Evolutionary conservation across 768 basidiomycete species (phyloP).

Genomic region (Chalciporus piperatus): DNA sequence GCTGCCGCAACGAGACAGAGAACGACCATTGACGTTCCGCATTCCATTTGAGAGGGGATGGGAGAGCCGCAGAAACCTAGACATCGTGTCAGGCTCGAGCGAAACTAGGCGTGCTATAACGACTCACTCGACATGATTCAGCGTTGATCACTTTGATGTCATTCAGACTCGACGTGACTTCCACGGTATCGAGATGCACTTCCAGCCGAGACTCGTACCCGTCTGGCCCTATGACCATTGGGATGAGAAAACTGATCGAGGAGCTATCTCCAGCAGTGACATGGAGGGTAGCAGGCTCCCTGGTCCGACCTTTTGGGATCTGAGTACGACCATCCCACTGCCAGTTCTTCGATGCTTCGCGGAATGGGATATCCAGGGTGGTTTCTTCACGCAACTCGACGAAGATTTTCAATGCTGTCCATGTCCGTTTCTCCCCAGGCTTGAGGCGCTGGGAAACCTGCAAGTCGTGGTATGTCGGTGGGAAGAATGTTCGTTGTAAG

Average conservation of each 20-base stretch:
- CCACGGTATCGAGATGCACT: constrained; percentile 77
- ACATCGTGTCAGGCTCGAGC: constrained; percentile 5
- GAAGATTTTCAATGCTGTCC: constrained; percentile 79
- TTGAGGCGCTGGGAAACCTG: constrained; percentile 55
- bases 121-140: constrained; percentile 69
- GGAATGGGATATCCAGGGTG: constrained; percentile 80
- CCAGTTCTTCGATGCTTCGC: constrained; percentile 97
- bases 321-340: constrained; percentile 72
- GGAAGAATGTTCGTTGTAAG: constrained; percentile 82
- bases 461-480: constrained; percentile 67
- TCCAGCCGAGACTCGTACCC: constrained; percentile 83
- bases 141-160: constrained; percentile 77
- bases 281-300: constrained; percentile 72
- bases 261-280: constrained; percentile 77
- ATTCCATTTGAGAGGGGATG: constrained; percentile 82
- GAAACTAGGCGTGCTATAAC: constrained; percentile 11
- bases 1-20: constrained; percentile 65
- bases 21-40: constrained; percentile 76
- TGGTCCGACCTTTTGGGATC: constrained; percentile 49
- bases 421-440: constrained; percentile 78
- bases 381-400: constrained; percentile 79
- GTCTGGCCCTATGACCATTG: constrained; percentile 67
- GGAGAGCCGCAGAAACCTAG: constrained; percentile 71
- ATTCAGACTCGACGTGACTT: constrained; percentile 82
- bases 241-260: constrained; percentile 79